Evolutionary conservation across 1,284 basidiomycete species (phyloP).

Genomic region (Fomitopsis schrenkii): DNA sequence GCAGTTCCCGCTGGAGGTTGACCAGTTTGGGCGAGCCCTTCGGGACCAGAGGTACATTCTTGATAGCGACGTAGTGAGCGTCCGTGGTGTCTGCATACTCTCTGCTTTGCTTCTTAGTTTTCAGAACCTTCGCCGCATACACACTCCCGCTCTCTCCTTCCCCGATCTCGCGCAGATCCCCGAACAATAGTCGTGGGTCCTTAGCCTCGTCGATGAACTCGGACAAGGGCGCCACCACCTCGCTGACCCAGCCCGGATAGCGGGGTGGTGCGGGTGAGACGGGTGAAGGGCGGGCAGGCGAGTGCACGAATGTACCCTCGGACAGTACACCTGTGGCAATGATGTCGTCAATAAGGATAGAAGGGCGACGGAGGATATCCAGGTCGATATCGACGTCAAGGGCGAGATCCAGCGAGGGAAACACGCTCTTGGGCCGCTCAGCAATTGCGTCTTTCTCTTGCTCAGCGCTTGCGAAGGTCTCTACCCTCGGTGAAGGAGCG

Average conservation of each 20-base stretch:
- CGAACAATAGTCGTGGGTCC: constrained; percentile 59
- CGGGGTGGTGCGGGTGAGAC: constrained; percentile 18
- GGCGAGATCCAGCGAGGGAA: neutral
- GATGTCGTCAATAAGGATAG: constrained; percentile 23
- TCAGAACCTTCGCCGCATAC: constrained; percentile 53
- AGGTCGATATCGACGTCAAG: constrained; percentile 10
- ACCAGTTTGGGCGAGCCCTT: constrained; percentile 55
- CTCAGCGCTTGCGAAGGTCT: constrained; percentile 17
- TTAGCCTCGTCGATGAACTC: constrained; percentile 58
- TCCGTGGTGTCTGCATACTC: neutral
- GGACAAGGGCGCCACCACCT: constrained; percentile 56
- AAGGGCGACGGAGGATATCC: constrained; percentile 14
- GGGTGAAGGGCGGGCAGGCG: constrained; percentile 15
- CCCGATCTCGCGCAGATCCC: constrained; percentile 68
- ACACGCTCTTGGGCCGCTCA: neutral
- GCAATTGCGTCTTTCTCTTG: constrained; percentile 2
- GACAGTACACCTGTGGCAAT: constrained; percentile 10
- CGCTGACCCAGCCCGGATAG: constrained; percentile 37
- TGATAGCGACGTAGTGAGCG: constrained; percentile 53
- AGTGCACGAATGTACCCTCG: constrained; percentile 11
- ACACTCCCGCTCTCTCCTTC: constrained; percentile 78
- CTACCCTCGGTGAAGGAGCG: constrained; percentile 20
- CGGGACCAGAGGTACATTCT: constrained; percentile 59
- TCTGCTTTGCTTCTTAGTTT: constrained; percentile 1
- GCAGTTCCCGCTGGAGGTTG: constrained; percentile 58